These are phyloP conservation scores for Pythium sp. DNA, from an alignment of 352 stramenopile species.

Conservation along the genomic window DNA sequence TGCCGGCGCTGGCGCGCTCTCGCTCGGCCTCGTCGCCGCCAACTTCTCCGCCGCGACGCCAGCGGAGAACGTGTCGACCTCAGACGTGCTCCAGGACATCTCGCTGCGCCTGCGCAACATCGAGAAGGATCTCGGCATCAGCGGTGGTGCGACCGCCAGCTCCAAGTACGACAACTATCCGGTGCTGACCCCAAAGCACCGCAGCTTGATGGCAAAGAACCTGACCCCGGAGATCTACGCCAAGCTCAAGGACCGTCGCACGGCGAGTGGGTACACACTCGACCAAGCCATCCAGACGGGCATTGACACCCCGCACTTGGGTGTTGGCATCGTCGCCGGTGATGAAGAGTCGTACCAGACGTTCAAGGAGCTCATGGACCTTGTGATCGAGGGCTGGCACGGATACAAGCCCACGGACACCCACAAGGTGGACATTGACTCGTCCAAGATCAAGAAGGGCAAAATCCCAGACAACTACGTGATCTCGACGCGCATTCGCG, in stretches of 20 bases:
- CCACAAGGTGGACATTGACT: constrained; percentile 82
- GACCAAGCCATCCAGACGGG: constrained; percentile 86
- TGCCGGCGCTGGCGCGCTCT: constrained; percentile 48
- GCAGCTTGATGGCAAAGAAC: constrained; percentile 84
- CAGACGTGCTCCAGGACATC: constrained; percentile 62
- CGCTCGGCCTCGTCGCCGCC: constrained; percentile 52
- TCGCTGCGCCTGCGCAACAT: constrained; percentile 60
- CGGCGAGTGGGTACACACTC: constrained; percentile 75
- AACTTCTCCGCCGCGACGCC: constrained; percentile 35
- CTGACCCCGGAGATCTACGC: constrained; percentile 80
- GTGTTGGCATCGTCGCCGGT: constrained; percentile 79
- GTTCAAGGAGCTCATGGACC: constrained; percentile 86
- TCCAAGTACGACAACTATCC: constrained; percentile 71
- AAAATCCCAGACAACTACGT: constrained; percentile 85
- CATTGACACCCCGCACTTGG: constrained; percentile 78
- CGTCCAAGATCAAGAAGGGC: constrained; percentile 65
- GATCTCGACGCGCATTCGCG: constrained; percentile 90
- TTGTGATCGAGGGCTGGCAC: constrained; percentile 86
- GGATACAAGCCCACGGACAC: constrained; percentile 77
- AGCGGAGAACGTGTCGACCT: constrained; percentile 54
- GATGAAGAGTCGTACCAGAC: constrained; percentile 81
- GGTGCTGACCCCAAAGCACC: constrained; percentile 80
- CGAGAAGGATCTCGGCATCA: constrained; percentile 60
- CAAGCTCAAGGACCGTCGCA: constrained; percentile 71
- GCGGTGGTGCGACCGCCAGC: background rate